Evolutionary conservation across 116 monocot genomes (phyloP), one percentile per base, ranked within the genome.

Genomic region (Papilionanthe hybrid): DNA sequence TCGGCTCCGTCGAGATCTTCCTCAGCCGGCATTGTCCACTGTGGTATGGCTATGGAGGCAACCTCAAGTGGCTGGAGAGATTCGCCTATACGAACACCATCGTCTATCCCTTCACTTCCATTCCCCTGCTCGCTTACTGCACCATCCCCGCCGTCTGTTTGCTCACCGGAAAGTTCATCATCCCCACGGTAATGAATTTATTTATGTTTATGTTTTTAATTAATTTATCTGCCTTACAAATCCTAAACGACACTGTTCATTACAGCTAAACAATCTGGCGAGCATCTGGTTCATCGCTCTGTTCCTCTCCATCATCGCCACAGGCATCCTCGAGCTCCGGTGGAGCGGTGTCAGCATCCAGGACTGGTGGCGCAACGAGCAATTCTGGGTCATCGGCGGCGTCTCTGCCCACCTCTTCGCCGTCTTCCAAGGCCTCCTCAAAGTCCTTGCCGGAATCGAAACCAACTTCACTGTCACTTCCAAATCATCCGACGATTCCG

Each of bases 291-390:
- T 96, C 87, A 84, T 96, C 55, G 90, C 89, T 0, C 92, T 94
- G 55, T 96, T 96, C 86, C 75, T 89, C 80, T 94, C 94, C 78
- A 96, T 96, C 84, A 92, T 96, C 17, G 94, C 92, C 2, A 96
- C 94, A 20, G 96, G 92, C 9, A 82, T 96, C 37, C 88, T 96
- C 1, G 96, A 96, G 84, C 87, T 96, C 19, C 87, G 92, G n/a
- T 96, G 96, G 94, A 96, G 96, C 79, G 85, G 85, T 0, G 94
- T 96, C n/a, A 92, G 94, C 85, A 93, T 96, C 76, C 82, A 87
- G 78, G 94, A 94, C 85, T 96, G 92, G 96, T 96, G 96, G 94
- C 83, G 96, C n/a, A 96, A 93, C 79, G 96, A 96, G 82, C 96
- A 96, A 81, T 94, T 92, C 83, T 96, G 96, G 96, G 93, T 92